These are phyloP conservation scores for Fusarium sp. DNA, from an alignment of 2,329 filamentous ascomycete species.

Conservation along the genomic window DNA sequence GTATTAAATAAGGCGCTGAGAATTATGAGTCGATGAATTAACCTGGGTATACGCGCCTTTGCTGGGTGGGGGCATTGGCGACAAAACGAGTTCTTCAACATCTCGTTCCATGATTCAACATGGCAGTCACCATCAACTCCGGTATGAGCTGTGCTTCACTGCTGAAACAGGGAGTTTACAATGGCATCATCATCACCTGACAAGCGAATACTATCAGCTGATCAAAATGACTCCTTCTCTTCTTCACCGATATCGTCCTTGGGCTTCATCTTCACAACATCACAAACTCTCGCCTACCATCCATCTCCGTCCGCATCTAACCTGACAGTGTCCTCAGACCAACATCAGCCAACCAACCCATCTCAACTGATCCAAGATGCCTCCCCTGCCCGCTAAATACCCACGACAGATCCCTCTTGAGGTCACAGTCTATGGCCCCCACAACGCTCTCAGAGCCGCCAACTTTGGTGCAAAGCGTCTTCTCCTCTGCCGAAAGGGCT, in stretches of 20 bases:
- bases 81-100: background rate
- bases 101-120: background rate
- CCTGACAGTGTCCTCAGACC: background rate
- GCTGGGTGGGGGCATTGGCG: background rate
- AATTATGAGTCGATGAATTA: background rate
- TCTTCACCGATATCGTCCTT: background rate
- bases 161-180: background rate
- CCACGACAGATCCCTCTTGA: conserved; percentile 53
- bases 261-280: background rate
- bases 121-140: conserved; percentile 3
- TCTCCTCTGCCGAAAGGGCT: conserved; percentile 62
- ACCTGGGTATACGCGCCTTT: background rate
- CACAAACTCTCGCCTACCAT: background rate
- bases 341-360: background rate
- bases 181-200: background rate
- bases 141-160: background rate
- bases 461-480: conserved; percentile 58
- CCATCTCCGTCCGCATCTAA: background rate
- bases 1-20: background rate
- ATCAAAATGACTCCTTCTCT: background rate
- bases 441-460: conserved; percentile 52
- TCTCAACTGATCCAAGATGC: conserved; percentile 7
- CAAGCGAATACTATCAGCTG: background rate
- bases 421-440: conserved; percentile 62
- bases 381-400: background rate